These are phyloP conservation scores for Metschnikowia cubensis DNA, from an alignment of 805 yeast species.

Conservation along the genomic window DNA sequence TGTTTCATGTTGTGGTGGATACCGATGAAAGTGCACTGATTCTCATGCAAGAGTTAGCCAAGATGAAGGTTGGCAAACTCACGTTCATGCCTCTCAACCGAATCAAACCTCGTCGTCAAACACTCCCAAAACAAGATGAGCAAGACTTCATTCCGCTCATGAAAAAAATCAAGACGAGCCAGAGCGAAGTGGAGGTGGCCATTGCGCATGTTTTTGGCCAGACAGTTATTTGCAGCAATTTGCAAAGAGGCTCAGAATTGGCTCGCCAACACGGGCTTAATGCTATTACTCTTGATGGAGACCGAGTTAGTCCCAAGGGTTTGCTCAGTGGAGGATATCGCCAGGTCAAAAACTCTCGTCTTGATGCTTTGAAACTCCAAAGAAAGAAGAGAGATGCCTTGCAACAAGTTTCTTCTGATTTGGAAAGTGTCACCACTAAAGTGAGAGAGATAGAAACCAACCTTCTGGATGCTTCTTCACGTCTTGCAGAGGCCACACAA, in stretches of 20 bases:
- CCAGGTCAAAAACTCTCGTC: slow-evolving; percentile 60
- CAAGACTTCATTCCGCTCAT: slow-evolving; percentile 72
- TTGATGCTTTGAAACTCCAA: slow-evolving; percentile 63
- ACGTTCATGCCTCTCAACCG: slow-evolving; percentile 89
- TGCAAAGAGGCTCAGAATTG: slow-evolving; percentile 64
- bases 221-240: slow-evolving; percentile 69
- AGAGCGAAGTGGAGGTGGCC: slow-evolving; percentile 54
- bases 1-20: slow-evolving; percentile 88
- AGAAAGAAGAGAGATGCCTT: slow-evolving; percentile 47
- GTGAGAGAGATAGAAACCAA: slow-evolving; percentile 47
- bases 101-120: slow-evolving; percentile 38
- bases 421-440: slow-evolving; percentile 31
- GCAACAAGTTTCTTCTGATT: slow-evolving; percentile 27
- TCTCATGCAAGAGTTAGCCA: slow-evolving; percentile 69
- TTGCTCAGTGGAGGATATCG: slow-evolving; percentile 85
- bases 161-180: slow-evolving; percentile 62
- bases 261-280: slow-evolving; percentile 58
- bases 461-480: slow-evolving; percentile 48
- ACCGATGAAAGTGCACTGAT: slow-evolving; percentile 77
- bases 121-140: slow-evolving; percentile 56
- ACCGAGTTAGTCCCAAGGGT: slow-evolving; percentile 79
- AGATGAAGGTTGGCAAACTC: slow-evolving; percentile 74
- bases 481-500: slow-evolving; percentile 30
- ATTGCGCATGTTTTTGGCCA: slow-evolving; percentile 77
- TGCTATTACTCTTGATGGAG: slow-evolving; percentile 91